Evolutionary conservation across 345 rosid species (phyloP), one percentile per base, ranked within the genome.

Genomic region (Citrus sp.): DNA sequence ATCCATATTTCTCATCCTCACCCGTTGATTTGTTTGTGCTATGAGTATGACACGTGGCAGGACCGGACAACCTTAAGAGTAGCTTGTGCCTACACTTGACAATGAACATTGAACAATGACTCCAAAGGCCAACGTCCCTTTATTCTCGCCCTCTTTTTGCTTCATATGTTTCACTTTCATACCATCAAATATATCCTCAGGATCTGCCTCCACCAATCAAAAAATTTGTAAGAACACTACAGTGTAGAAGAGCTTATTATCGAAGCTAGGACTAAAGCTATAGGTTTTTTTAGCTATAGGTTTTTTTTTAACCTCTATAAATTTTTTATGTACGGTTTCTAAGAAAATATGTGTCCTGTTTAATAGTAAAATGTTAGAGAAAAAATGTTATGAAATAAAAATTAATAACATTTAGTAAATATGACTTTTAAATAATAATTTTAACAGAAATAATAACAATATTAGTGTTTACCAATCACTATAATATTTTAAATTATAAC

Each of bases 121-220:
- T 2, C 61, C 35, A 34, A 14, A 54, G 30, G 79, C 37, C 55
- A n/a, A 67, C 35, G 6, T 32, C 75, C 79, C 84, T 59, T 71
- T 34, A 75, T 70, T 78, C 76, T 62, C 73, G 84, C 79, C 51
- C 51, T 72, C 76, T 70, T 34, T 75, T 70, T 70, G 40, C 30
- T 69, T 75, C 67, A 14, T 14, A 35, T 46, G 49, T 46, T 80
- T 80, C 82, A 75, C 70, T 19, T 7, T 34, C 35, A 7, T 59
- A 40, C 59, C 74, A 42, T 73, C 66, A 75, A 13, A 46, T 51
- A 10, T 40, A 64, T 42, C 27, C 62, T 40, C 49, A 55, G 68
- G 46, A 76, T 72, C 77, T 38, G 28, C 67, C 10, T 12, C 72
- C 56, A 69, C 38, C 46, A 49, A 75, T 75, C 10, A 63, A 46